Evolutionary conservation across 768 basidiomycete genomes (phyloP).

Genomic region (Naganishia vishniacii): DNA sequence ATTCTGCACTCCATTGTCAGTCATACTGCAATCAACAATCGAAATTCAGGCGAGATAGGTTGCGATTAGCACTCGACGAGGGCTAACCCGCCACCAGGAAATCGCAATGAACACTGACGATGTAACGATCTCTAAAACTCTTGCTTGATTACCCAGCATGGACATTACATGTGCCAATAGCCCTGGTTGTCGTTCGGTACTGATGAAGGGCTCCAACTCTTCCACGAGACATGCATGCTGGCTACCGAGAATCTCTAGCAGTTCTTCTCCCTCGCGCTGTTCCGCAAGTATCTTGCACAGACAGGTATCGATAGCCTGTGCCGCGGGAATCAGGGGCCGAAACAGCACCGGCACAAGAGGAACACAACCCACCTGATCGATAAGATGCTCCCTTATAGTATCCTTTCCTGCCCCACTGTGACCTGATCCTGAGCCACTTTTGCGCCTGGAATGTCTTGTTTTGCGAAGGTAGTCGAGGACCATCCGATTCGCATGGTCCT

Average conservation of each 20-base stretch:
- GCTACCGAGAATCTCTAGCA: constrained; percentile 58
- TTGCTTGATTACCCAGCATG: constrained; percentile 57
- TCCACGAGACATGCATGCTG: constrained; percentile 57
- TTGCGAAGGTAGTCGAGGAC: constrained; percentile 63
- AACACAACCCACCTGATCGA: constrained; percentile 22
- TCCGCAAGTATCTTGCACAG: constrained; percentile 68
- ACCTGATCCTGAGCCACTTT: not conserved
- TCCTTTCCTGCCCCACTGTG: not conserved
- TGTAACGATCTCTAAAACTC: constrained; percentile 63
- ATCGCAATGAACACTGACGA: constrained; percentile 62
- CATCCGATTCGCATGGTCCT: constrained; percentile 68
- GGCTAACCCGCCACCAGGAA: not conserved
- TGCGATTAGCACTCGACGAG: not conserved
- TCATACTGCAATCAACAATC: constrained; percentile 52
- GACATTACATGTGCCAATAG: constrained; percentile 62
- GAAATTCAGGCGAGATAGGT: constrained; percentile 24
- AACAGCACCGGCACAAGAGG: too few species aligned
- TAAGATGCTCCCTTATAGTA: not conserved
- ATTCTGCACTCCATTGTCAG: constrained; percentile 63
- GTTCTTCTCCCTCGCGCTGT: constrained; percentile 59
- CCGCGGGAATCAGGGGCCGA: not conserved
- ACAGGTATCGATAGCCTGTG: constrained; percentile 80
- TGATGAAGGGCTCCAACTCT: constrained; percentile 62
- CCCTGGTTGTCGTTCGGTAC: constrained; percentile 56
- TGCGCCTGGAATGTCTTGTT: constrained; percentile 49